A percentile compares a stretch with the other conserved stretches of the same genome.
Evolutionary conservation across 371 early-diverging fungal genomes (phyloP).

Genomic region (Mortierella sp.): DNA sequence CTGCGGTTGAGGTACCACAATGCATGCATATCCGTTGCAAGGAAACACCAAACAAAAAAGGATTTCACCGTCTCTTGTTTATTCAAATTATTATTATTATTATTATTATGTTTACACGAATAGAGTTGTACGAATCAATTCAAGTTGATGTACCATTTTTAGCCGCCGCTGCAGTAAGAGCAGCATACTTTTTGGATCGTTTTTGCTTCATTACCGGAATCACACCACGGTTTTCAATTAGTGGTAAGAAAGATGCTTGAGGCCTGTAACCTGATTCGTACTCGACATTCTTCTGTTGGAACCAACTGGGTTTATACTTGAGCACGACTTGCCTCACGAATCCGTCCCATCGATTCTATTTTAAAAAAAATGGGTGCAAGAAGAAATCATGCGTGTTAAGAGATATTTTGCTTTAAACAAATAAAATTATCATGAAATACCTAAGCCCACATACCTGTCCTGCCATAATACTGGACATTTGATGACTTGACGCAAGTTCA

Average conservation of each 20-base stretch:
- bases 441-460: constrained; percentile 13
- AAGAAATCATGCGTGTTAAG: too few species aligned
- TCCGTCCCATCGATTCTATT: constrained; percentile 7
- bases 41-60: too few species aligned
- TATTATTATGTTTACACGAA: too few species aligned
- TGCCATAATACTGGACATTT: constrained; percentile 12
- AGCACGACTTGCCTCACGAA: constrained; percentile 18
- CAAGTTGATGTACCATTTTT: neutral
- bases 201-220: constrained; percentile 18
- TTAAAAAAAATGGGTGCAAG: neutral
- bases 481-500: constrained; percentile 18
- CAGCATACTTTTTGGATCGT: constrained; percentile 17
- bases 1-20: too few species aligned
- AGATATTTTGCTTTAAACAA: too few species aligned
- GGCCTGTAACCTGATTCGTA: constrained; percentile 18
- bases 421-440: neutral
- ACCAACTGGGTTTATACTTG: constrained; percentile 14
- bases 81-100: too few species aligned
- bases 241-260: constrained; percentile 20
- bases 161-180: neutral
- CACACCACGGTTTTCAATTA: constrained; percentile 11
- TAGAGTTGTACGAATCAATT: too few species aligned
- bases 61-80: too few species aligned
- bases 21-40: too few species aligned
- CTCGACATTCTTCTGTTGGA: constrained; percentile 20